Base-by-base conservation (phyloP, 2,329 filamentous ascomycete species). In the Arthrobotrys megalospora region DNA sequence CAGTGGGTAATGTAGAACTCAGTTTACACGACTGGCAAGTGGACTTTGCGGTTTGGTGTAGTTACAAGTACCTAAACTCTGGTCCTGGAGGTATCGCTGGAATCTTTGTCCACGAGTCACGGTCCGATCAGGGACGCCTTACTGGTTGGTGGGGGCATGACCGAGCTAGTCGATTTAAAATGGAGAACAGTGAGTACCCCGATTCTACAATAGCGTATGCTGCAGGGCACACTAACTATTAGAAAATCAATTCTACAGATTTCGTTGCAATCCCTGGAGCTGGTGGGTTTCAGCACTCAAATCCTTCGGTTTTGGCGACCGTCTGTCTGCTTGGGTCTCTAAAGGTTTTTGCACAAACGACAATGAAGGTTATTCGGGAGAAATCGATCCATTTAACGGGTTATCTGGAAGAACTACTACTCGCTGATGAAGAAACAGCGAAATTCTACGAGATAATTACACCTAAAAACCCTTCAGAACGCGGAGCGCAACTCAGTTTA, bases 21-120 rank as follows among this genome's bases (percentile, higher is more conserved):
- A 85, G 87, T 73, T 87, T 97, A 19, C 93, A 97, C 84, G 92
- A 95, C 81, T 97, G 94, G 94, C 88, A 92, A 80, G 93, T 96
- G 38, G 94, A 97, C 84, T 97, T 97, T 82, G 81, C 94, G 14
- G 92, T 89, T 67, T 97, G 94, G 94, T 97, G 94, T 85, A 94
- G 91, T 16, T 97, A 97, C 87, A 97, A 97, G 85, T 97, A 97
- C 85, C 88, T 97, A 83, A 97, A 97, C 83, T 90, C 91, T 28
- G 94, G 94, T 0, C 93, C 94, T 0, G 94, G 94, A 3, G 88
- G 90, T 14, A 96, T 96, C 80, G 93, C 89, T 0, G 93, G 91
- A 0, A 86, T 91, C 0, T 97, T 94, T 80, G 91, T 97, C 7
- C 93, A 97, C 83, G 89, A 93, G 82, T 87, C 86, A 45, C 91